Evolutionary conservation across 306 rosid species (phyloP).

Genomic region (Gastrolobium villosum): DNA sequence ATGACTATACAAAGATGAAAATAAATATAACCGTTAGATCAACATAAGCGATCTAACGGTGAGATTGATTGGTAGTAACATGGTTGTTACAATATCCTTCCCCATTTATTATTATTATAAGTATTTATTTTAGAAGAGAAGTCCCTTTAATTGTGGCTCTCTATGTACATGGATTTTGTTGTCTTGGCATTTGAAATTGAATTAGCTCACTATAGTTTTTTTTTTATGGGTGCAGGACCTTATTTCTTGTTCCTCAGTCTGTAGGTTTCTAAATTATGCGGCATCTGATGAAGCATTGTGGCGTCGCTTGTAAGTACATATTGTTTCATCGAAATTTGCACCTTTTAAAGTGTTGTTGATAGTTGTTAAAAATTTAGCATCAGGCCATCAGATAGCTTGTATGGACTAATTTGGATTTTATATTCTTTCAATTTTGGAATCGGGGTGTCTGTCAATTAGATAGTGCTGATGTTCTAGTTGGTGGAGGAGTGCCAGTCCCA

Average conservation of each 20-base stretch:
- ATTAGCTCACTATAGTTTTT: slow-evolving; percentile 34
- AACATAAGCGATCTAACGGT: no score
- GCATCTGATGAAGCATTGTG: slow-evolving; percentile 96
- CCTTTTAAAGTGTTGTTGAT: slow-evolving; percentile 22
- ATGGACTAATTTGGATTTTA: slow-evolving; percentile 4
- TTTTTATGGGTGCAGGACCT: slow-evolving; percentile 71
- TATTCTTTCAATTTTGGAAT: slow-evolving; percentile 25
- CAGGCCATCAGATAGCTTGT: background rate
- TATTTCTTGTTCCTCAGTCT: slow-evolving; percentile 79
- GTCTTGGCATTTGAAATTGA: slow-evolving; percentile 19
- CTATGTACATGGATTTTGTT: slow-evolving; percentile 6
- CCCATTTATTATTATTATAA: background rate
- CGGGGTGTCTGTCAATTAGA: slow-evolving; percentile 33
- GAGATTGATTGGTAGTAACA: no score
- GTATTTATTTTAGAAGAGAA: background rate
- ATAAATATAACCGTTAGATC: no score
- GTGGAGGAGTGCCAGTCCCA: slow-evolving; percentile 32
- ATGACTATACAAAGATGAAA: no score
- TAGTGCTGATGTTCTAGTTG: slow-evolving; percentile 39
- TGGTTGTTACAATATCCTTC: no score
- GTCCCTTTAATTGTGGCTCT: background rate
- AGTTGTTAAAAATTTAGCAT: slow-evolving; percentile 7
- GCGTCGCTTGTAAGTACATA: slow-evolving; percentile 88
- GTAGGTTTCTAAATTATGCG: slow-evolving; percentile 77
- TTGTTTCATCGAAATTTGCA: slow-evolving; percentile 21